Evolutionary conservation across 1,139 yeast genomes (phyloP).

Genomic region (Saccharomycopsis hybrid): DNA sequence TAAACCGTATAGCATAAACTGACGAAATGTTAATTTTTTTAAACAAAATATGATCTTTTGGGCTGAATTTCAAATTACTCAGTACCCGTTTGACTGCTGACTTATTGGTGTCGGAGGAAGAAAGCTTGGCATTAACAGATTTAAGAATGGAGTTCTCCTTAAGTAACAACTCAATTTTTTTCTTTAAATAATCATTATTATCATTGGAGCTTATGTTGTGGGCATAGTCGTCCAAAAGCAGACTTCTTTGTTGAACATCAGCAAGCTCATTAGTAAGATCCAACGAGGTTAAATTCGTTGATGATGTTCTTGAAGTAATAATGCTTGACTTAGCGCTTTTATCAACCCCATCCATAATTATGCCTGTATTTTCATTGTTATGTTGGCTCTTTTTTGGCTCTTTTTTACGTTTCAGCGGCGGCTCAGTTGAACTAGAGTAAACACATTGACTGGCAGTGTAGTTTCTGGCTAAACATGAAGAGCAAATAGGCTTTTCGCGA

Average conservation of each 20-base stretch:
- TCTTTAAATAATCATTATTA: constrained; percentile 2
- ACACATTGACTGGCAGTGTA: constrained; percentile 17
- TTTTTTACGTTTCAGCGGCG: too few relatives aligned
- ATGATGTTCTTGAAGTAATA: too few relatives aligned
- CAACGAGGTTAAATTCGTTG: too few relatives aligned
- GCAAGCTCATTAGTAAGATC: too few relatives aligned
- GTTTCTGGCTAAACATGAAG: constrained; percentile 15
- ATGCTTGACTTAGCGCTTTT: too few relatives aligned
- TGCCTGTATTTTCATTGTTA: too few relatives aligned
- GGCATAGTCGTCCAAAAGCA: constrained; percentile 5
- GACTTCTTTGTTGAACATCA: constrained; percentile 2
- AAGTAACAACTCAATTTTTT: constrained; percentile 12
- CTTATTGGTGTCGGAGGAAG: too few relatives aligned
- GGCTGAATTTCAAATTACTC: too few relatives aligned
- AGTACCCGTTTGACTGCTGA: too few relatives aligned
- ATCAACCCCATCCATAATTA: too few relatives aligned
- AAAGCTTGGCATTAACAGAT: too few relatives aligned
- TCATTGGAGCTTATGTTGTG: background rate
- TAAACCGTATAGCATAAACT: constrained; percentile 12
- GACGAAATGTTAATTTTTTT: constrained; percentile 2
- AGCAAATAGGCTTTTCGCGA: constrained; percentile 20
- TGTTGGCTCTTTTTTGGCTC: background rate
- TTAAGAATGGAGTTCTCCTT: constrained; percentile 14
- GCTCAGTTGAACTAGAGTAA: constrained; percentile 17
- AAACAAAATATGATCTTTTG: constrained; percentile 6